These are phyloP conservation scores for Backusella macrospora DNA, from an alignment of 192 early-diverging fungal genomes.

Conservation along the genomic window DNA sequence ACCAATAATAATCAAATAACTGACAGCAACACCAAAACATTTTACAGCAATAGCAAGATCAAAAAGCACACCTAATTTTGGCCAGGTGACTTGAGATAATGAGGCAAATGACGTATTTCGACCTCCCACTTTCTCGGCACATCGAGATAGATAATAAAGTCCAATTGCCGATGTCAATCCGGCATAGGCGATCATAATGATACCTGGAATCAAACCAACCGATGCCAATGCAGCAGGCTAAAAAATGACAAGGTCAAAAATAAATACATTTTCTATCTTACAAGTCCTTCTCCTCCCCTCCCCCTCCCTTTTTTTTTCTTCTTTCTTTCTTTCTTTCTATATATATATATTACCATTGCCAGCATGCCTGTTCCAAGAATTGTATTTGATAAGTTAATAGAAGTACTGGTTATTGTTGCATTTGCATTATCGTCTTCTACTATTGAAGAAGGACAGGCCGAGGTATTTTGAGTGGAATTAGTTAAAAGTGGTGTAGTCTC, in stretches of 20 bases:
- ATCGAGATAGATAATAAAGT: slow-evolving; percentile 78
- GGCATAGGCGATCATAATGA: slow-evolving; percentile 78
- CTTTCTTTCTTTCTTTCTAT: too few species aligned
- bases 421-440: slow-evolving; percentile 33
- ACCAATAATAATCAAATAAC: slow-evolving; percentile 94
- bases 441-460: background rate
- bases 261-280: background rate
- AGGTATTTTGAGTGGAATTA: background rate
- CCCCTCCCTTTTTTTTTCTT: too few species aligned
- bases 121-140: slow-evolving; percentile 75
- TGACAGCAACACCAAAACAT: slow-evolving; percentile 96
- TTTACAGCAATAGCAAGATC: slow-evolving; percentile 98
- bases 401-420: slow-evolving; percentile 67
- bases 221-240: slow-evolving; percentile 85
- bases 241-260: background rate
- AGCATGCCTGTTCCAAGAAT: slow-evolving; percentile 96
- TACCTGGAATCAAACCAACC: slow-evolving; percentile 82
- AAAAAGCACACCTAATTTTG: slow-evolving; percentile 83
- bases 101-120: slow-evolving; percentile 90
- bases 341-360: slow-evolving; percentile 72
- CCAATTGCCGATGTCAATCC: slow-evolving; percentile 78
- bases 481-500: slow-evolving; percentile 12
- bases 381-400: slow-evolving; percentile 91
- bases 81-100: slow-evolving; percentile 89
- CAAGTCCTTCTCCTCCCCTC: background rate